Base-by-base conservation (phyloP, 805 yeast genomes). In the Starmerella apis region DNA sequence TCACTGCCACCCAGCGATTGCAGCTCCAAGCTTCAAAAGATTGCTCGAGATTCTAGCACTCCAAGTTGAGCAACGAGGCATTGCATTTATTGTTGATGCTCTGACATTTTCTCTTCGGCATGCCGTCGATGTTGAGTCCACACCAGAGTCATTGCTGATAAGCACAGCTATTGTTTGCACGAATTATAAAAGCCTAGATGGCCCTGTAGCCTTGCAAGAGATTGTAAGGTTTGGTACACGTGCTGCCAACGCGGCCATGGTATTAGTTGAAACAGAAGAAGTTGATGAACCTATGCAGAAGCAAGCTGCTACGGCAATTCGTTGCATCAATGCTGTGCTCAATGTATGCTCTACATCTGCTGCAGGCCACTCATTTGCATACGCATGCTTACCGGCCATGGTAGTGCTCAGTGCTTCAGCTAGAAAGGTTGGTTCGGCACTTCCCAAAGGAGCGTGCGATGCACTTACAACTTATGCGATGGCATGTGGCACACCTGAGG, bases 291-390 rank as follows among this genome's bases (percentile, higher is more conserved):
- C n/a, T 20, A 20, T 25, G 16, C n/a, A 10, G 14, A 38, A 46
- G 14, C 39, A 37, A 6, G 49, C 71, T 8, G 62, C 69, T 0
- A 66, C 77, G 9, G 69, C 76, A 0, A 68, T 80, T 11, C 87
- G 81, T 55, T 80, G 92, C 14, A 68, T 82, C 46, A 80, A 74
- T 57, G 70, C 80, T 0, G 66, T 85, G 38, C 68, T 82, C 36
- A 60, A 65, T 19, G 42, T 49, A 1, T 39, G 52, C 39, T 22
- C 50, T 3, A 36, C 20, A 2, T 33, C 52, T 5, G 47, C 50
- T 1, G 43, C 55, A 5, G 53, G 56, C 10, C 31, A 45, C 6
- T 49, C 56, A 2, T 56, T 38, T 45, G 55, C 53, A 16, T 59
- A 42, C 49, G 62, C 47, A 25, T 50, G 45, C 20, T 22, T 55